Evolutionary conservation across 192 early-diverging fungal species (phyloP).

Genomic region (Backusella sp.): DNA sequence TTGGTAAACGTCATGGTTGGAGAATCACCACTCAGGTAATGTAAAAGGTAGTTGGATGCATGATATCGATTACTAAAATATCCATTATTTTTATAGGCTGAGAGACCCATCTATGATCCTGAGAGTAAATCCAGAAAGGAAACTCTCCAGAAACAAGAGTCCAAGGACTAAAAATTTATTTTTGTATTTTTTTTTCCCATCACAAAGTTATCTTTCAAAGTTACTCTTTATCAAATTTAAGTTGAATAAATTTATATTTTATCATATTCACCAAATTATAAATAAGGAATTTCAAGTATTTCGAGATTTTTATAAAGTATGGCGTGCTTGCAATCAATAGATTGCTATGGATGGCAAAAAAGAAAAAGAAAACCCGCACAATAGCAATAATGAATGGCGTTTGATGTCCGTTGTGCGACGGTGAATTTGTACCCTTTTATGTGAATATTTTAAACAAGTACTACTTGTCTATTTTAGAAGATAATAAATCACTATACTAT

Average conservation of each 20-base stretch:
- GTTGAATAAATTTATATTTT: background rate
- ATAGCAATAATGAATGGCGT: background rate
- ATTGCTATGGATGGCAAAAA: background rate
- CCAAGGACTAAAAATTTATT: background rate
- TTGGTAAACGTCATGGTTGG: conserved; percentile 28
- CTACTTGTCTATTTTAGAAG: background rate
- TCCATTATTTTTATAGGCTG: conserved; percentile 3
- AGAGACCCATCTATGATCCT: conserved; percentile 25
- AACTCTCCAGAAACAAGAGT: background rate
- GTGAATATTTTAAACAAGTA: background rate
- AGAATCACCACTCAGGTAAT: conserved; percentile 19
- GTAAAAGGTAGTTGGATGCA: background rate
- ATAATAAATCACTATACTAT: background rate
- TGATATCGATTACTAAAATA: background rate
- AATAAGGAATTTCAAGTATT: background rate
- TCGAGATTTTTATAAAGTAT: background rate
- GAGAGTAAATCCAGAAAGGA: conserved; percentile 20
- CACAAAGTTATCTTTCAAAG: background rate
- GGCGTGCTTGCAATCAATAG: background rate
- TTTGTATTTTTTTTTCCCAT: background rate
- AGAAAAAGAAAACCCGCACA: background rate
- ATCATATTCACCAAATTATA: background rate
- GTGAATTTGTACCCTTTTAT: background rate
- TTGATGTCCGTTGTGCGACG: background rate
- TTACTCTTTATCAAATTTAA: background rate